Conservation (phyloP, 306 rosid genomes). For the Begonia loranthoides region DNA sequence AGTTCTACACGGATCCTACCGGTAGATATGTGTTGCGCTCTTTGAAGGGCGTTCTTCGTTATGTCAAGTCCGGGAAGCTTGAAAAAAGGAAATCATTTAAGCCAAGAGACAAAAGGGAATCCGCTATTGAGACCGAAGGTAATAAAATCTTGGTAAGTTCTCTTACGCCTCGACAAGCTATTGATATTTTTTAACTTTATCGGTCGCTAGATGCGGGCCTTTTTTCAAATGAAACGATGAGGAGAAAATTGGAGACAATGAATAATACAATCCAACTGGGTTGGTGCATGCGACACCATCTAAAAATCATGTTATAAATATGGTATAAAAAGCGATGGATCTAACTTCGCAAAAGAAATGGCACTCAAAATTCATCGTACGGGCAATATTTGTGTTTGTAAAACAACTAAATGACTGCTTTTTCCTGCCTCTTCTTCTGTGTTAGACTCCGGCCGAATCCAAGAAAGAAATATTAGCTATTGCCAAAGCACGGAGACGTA, state of each 20-base stretch:
- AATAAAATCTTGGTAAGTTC: slow-evolving; percentile 23
- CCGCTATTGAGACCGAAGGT: slow-evolving; percentile 15
- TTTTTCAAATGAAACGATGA: too few relatives aligned
- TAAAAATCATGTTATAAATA: too few relatives aligned
- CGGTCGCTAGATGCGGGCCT: too few relatives aligned
- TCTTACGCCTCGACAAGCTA: slow-evolving; percentile 4
- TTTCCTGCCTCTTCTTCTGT: slow-evolving; percentile 4
- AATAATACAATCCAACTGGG: too few relatives aligned
- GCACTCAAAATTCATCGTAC: too few relatives aligned
- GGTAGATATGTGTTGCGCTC: slow-evolving; percentile 46
- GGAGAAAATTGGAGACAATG: too few relatives aligned
- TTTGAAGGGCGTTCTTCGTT: slow-evolving; percentile 30
- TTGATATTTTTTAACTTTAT: too few relatives aligned
- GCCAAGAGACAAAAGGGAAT: slow-evolving; percentile 11
- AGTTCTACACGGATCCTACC: slow-evolving; percentile 57
- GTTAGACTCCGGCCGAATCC: slow-evolving; percentile 23
- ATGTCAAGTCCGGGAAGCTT: slow-evolving; percentile 37
- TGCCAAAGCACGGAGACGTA: slow-evolving; percentile 16
- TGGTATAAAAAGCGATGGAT: too few relatives aligned
- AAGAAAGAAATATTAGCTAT: slow-evolving; percentile 26
- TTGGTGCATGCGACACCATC: too few relatives aligned
- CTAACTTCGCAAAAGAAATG: too few relatives aligned
- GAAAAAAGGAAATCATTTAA: slow-evolving; percentile 26
- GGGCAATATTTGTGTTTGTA: too few relatives aligned
- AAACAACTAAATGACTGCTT: too few relatives aligned